These are phyloP conservation scores for Metschnikowia rubicola DNA, from an alignment of 805 yeast species.

Conservation along the genomic window DNA sequence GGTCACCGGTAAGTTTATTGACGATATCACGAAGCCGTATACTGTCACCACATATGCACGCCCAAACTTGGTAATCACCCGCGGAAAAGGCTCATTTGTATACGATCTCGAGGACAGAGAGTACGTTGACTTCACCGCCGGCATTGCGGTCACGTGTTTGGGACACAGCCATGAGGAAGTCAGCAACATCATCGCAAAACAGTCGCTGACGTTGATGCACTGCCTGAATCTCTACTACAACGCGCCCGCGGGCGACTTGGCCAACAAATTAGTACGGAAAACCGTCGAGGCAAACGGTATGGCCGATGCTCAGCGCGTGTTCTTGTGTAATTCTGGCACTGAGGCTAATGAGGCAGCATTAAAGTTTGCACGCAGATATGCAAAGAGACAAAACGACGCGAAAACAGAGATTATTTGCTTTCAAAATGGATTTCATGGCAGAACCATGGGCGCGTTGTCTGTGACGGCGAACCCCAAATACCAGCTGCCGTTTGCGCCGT, in stretches of 20 bases:
- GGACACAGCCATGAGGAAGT: constrained; percentile 84
- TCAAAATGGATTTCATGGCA: constrained; percentile 88
- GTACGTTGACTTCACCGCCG: constrained; percentile 90
- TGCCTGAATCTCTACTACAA: constrained; percentile 84
- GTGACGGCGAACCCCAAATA: constrained; percentile 93
- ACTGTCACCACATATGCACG: constrained; percentile 78
- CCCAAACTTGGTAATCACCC: constrained; percentile 71
- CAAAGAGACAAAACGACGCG: constrained; percentile 48
- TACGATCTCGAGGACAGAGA: constrained; percentile 77
- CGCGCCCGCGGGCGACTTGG: constrained; percentile 76
- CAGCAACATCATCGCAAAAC: constrained; percentile 67
- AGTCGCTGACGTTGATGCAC: constrained; percentile 71
- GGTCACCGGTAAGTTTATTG: constrained; percentile 39
- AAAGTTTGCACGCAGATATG: constrained; percentile 73
- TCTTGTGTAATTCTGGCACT: constrained; percentile 57
- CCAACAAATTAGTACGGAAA: constrained; percentile 62
- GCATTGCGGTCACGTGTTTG: constrained; percentile 93
- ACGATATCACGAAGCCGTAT: constrained; percentile 46
- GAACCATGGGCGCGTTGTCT: constrained; percentile 89
- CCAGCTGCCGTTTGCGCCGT: constrained; percentile 85
- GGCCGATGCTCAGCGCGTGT: constrained; percentile 72
- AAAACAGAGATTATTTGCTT: constrained; percentile 85
- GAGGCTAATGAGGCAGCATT: constrained; percentile 60
- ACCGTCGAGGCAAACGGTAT: constrained; percentile 78
- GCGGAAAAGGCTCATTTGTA: constrained; percentile 76